These are phyloP conservation scores for Podila horticola DNA, from an alignment of 192 early-diverging fungal species.

Conservation along the genomic window DNA sequence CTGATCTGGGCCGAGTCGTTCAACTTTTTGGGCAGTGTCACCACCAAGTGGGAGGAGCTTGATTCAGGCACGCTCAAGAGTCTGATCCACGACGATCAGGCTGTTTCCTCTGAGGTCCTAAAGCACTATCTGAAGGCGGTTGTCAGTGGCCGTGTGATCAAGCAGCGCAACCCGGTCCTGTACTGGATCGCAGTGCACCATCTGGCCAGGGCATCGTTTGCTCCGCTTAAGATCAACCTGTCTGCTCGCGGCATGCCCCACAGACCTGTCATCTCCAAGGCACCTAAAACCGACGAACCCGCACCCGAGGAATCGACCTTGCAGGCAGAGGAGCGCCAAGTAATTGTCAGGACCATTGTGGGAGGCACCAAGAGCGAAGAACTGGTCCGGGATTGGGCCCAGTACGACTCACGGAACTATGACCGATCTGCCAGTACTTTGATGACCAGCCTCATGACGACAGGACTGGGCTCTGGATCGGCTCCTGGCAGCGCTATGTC, in stretches of 20 bases:
- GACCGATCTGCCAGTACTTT: conserved; percentile 9
- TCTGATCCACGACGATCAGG: conserved; percentile 28
- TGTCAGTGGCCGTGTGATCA: conserved; percentile 41
- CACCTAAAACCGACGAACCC: background rate
- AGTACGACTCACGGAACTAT: conserved; percentile 45
- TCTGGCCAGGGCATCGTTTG: conserved; percentile 23
- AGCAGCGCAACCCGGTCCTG: conserved; percentile 41
- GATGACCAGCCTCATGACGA: background rate
- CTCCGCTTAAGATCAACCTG: conserved; percentile 31
- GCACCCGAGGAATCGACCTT: background rate
- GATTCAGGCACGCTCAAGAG: conserved; percentile 33
- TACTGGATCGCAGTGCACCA: conserved; percentile 52
- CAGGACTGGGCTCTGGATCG: too few relatives aligned
- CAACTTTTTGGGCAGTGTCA: conserved; percentile 39
- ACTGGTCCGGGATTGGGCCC: conserved; percentile 39
- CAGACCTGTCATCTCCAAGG: too few relatives aligned
- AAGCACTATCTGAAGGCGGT: conserved; percentile 41
- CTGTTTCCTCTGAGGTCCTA: conserved; percentile 23
- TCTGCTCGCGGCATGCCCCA: background rate
- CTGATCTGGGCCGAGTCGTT: conserved; percentile 47
- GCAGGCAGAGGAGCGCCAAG: conserved; percentile 24
- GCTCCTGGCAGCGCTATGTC: too few relatives aligned
- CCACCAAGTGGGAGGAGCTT: conserved; percentile 35
- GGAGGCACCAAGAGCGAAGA: conserved; percentile 38
- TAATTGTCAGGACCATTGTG: conserved; percentile 27